Base-by-base conservation (phyloP, 2,329 filamentous ascomycete species). In the Apiospora malaysiana region DNA sequence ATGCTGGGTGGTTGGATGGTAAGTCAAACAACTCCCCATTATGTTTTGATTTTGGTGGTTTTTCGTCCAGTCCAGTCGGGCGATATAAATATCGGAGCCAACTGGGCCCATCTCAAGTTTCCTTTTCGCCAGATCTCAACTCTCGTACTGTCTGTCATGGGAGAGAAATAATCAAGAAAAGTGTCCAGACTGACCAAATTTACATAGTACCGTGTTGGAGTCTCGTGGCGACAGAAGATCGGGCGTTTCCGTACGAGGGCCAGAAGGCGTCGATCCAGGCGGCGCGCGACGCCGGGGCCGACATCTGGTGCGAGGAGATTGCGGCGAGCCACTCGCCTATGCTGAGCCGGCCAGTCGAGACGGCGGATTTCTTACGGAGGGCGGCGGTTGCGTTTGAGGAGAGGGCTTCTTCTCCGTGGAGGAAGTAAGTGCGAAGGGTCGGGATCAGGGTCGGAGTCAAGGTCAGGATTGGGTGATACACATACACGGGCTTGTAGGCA, bases 261-360 rank as follows among this genome's bases (percentile, higher is more conserved):
- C 85, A 87, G 74, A 75, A 78, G 70, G 76, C 82, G 73, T 68
- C 76, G 46, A 79, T 84, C 0, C 77, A 81, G 1, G 78, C 79
- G 73, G 85, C 84, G 12, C 81, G 78, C 75, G 79, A 77, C 7
- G 76, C 80, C 73, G 83, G 83, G 0, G 81, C 73, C 0, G 72
- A 74, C 51, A 74, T 86, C 1, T 79, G 78, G 72, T 75, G 81
- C 37, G 73, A 82, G 8, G 83, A 86, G 77, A 71, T 87, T 65
- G 72, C 75, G 56, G 84, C 79, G 25, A 82, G 85, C 23, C 85
- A 88, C 77, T 86, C 83, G 14, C 84, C 85, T 0, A 85, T 88
- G 76, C 71, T 88, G 74, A 87, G 85, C 75, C 78, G 76, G 72
- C 83, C 85, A 0, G 76, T 79, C 1, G 81, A 82, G 70, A 83